Conservation (phyloP, 768 basidiomycete species). For the Lactarius sanguifluus region DNA sequence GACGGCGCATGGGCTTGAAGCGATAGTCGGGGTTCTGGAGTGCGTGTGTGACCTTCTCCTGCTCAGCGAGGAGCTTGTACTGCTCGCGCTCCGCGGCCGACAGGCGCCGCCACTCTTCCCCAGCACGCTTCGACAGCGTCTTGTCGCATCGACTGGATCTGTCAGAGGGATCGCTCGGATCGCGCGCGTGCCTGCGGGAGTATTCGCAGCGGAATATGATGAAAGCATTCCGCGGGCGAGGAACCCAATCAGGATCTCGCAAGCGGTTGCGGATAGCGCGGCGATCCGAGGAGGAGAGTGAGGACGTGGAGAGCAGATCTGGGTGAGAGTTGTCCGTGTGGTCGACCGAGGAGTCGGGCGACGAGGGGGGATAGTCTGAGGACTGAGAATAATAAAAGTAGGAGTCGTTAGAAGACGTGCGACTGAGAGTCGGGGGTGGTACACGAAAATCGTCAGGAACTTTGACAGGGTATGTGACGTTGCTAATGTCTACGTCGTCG, state of each 20-base stretch:
- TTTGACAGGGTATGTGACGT: slow-evolving; percentile 17
- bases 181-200: slow-evolving; percentile 46
- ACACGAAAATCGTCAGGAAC: slow-evolving; percentile 6
- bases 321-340: slow-evolving; percentile 9
- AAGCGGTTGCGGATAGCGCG: slow-evolving; percentile 42
- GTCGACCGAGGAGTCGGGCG: slow-evolving; percentile 20
- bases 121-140: slow-evolving; percentile 74
- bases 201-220: slow-evolving; percentile 74
- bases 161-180: slow-evolving; percentile 36
- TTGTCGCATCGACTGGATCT: slow-evolving; percentile 38
- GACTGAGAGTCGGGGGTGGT: slow-evolving; percentile 18
- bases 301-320: slow-evolving; percentile 15
- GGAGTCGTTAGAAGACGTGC: slow-evolving; percentile 24
- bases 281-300: slow-evolving; percentile 41
- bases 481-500: slow-evolving; percentile 25
- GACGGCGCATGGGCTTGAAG: slow-evolving; percentile 49
- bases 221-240: slow-evolving; percentile 68
- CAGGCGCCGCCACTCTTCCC: slow-evolving; percentile 70
- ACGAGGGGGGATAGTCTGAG: slow-evolving; percentile 16
- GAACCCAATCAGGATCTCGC: slow-evolving; percentile 57
- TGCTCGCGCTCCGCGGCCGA: slow-evolving; percentile 45
- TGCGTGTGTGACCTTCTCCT: slow-evolving; percentile 58
- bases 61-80: slow-evolving; percentile 54
- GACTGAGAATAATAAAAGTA: slow-evolving; percentile 1
- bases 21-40: slow-evolving; percentile 60